A percentile compares a stretch with the other conserved stretches of the same genome.
Evolutionary conservation across 208 protist genomes (phyloP).

Genomic region (Trichomonas gallinae): DNA sequence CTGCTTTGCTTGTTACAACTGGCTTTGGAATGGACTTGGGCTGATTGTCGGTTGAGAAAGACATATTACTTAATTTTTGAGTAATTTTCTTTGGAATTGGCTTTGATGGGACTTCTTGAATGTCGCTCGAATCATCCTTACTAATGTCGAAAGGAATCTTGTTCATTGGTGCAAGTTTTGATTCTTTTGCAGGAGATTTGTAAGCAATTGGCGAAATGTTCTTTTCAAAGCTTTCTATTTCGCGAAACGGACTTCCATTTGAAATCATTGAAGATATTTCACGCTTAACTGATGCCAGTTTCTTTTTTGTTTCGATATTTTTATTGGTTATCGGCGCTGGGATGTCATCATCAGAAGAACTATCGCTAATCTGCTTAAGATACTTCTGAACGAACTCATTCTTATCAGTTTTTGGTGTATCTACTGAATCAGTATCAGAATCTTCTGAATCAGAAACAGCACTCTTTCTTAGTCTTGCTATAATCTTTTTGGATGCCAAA

Average conservation of each 20-base stretch:
- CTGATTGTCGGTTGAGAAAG: too few species aligned
- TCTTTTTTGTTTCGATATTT: neutral
- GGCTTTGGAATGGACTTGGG: too few species aligned
- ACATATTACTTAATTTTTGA: too few species aligned
- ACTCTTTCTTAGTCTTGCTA: neutral
- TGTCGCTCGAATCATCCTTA: neutral
- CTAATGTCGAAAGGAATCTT: neutral
- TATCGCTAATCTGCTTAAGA: neutral
- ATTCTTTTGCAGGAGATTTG: neutral
- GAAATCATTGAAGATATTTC: neutral
- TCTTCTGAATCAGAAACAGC: neutral
- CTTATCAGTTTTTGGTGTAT: neutral
- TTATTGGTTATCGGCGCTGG: too few species aligned
- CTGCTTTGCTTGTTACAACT: too few species aligned
- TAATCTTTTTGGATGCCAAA: neutral
- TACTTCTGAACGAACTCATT: neutral
- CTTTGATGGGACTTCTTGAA: neutral
- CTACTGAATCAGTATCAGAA: neutral
- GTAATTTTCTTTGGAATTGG: too few species aligned
- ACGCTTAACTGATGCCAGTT: neutral
- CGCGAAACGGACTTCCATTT: neutral
- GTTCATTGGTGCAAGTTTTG: neutral
- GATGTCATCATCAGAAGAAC: neutral
- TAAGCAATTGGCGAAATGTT: neutral
- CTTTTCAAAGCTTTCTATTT: neutral